Percentiles rank a stretch among this genome's conserved stretches.
Evolutionary conservation across 129 eudicot genomes (phyloP).

Genomic region (Flaveria bidentis): DNA sequence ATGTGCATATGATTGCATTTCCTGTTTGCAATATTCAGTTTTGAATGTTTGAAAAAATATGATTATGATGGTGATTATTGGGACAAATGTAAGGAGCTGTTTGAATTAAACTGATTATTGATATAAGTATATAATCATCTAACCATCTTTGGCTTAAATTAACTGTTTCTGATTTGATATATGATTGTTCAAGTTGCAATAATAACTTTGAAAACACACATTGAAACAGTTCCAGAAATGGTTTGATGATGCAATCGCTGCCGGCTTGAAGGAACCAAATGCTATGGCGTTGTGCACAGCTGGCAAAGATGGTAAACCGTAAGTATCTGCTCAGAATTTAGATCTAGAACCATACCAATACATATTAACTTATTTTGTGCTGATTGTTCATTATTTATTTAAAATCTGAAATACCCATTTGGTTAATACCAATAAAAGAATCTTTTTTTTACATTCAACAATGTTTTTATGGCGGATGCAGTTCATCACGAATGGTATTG

Average conservation of each 20-base stretch:
- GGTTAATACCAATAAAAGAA: not conserved
- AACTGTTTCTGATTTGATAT: not conserved
- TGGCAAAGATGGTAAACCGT: conserved; percentile 83
- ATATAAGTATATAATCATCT: too few species aligned
- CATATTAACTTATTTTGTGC: not conserved
- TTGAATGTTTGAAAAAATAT: not conserved
- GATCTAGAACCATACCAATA: not conserved
- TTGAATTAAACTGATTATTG: not conserved
- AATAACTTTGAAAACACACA: conserved; percentile 7
- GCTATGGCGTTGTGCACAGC: conserved; percentile 92
- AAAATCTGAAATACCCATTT: not conserved
- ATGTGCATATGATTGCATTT: not conserved
- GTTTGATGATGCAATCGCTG: conserved; percentile 91
- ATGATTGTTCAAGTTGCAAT: conserved; percentile 13
- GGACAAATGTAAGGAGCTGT: not conserved
- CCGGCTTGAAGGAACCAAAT: conserved; percentile 89
- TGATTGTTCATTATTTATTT: not conserved
- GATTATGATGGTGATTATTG: conserved; percentile 5
- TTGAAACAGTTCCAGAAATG: conserved; percentile 75
- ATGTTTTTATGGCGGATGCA: conserved; percentile 38
- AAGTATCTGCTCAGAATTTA: conserved; percentile 27
- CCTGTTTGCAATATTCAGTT: not conserved
- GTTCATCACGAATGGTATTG: conserved; percentile 96
- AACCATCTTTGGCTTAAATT: not conserved
- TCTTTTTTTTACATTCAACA: not conserved